phyloP scores from a whole-genome alignment of 345 rosid species.

The Acer saccharum region DNA sequence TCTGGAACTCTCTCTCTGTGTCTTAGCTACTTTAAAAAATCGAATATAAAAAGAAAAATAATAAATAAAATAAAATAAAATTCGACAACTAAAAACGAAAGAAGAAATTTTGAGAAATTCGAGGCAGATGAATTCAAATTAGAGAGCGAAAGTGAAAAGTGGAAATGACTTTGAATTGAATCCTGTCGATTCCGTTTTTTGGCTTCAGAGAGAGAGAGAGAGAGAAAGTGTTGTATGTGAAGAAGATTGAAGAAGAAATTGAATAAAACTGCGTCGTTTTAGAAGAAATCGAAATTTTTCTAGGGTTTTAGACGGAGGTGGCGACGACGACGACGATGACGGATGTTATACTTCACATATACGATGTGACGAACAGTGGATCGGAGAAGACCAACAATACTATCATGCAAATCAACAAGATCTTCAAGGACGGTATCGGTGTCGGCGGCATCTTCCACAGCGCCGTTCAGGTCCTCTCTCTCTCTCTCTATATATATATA shows the following conservation, averaged over 20 bases:
- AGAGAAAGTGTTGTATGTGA: background rate
- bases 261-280: background rate
- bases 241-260: background rate
- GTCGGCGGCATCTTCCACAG: conserved; percentile 98
- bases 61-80: no score
- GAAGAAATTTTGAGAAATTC: background rate
- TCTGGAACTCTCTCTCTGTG: background rate
- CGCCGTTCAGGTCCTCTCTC: conserved; percentile 79
- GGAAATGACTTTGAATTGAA: conserved; percentile 2
- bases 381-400: conserved; percentile 95
- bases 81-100: background rate
- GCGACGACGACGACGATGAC: conserved; percentile 45
- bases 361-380: conserved; percentile 96
- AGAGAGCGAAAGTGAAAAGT: conserved; percentile 7
- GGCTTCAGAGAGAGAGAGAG: background rate
- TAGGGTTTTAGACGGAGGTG: conserved; percentile 11
- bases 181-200: background rate
- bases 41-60: background rate
- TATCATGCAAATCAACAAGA: conserved; percentile 83
- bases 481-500: background rate
- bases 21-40: background rate
- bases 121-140: conserved; percentile 8
- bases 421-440: conserved; percentile 95
- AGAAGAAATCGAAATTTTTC: conserved; percentile 1
- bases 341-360: conserved; percentile 84